Evolutionary conservation across 495 filamentous ascomycete genomes (phyloP).

Genomic region (Penicillium arizonense): DNA sequence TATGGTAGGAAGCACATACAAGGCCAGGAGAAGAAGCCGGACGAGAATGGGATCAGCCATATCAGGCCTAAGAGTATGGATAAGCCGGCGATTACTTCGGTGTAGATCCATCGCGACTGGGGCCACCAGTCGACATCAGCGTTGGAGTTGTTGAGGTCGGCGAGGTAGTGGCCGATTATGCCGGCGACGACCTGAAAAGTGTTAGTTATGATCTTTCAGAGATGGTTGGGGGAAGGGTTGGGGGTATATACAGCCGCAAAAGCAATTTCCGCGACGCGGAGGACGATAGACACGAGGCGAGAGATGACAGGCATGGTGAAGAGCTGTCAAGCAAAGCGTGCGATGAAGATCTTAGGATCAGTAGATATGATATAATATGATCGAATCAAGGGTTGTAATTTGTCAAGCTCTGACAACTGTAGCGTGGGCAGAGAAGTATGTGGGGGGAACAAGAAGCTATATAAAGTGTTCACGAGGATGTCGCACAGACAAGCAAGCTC

Average conservation of each 20-base stretch:
- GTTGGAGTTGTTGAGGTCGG: conserved; percentile 16
- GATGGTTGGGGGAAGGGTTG: not conserved
- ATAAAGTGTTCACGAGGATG: conserved; percentile 13
- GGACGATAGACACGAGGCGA: conserved; percentile 48
- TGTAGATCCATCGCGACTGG: conserved; percentile 57
- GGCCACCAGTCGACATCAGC: conserved; percentile 32
- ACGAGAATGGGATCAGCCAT: conserved; percentile 55
- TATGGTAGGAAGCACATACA: conserved; percentile 24
- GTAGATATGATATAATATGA: not conserved
- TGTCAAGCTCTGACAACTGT: not conserved
- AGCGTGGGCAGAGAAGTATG: not conserved
- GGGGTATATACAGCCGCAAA: conserved; percentile 38
- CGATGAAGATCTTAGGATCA: not conserved
- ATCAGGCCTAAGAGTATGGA: conserved; percentile 51
- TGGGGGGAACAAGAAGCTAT: conserved; percentile 14
- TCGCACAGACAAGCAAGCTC: conserved; percentile 15
- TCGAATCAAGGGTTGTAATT: not conserved
- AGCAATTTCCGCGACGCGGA: conserved; percentile 44
- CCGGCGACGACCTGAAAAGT: conserved; percentile 52
- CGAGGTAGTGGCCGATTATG: conserved; percentile 54
- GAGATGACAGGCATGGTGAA: conserved; percentile 48
- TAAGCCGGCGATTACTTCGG: conserved; percentile 55
- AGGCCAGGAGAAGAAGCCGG: conserved; percentile 43
- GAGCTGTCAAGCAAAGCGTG: not conserved
- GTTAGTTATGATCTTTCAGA: not conserved